These are phyloP conservation scores for Ophiocordyceps camponoti-floridani DNA, from an alignment of 2,329 filamentous ascomycete genomes.

Conservation along the genomic window DNA sequence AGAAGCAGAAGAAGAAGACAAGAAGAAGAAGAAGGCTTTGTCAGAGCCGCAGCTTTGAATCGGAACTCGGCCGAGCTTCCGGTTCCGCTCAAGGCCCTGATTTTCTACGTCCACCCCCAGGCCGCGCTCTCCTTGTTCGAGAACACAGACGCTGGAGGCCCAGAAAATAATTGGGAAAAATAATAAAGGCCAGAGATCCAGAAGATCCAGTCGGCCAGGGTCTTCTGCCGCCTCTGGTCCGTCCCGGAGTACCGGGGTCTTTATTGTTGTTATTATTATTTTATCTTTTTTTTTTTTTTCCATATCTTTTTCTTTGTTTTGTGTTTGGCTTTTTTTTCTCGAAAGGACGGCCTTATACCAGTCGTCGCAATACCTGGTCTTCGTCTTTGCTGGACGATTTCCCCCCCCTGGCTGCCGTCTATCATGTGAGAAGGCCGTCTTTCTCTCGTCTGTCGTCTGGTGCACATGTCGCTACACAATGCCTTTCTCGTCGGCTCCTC, in stretches of 20 bases:
- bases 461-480: conserved; percentile 2
- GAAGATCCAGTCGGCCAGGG: background rate
- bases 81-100: background rate
- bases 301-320: too few species aligned
- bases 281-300: background rate
- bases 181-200: background rate
- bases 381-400: too few species aligned
- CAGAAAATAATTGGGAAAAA: background rate
- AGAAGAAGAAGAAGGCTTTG: background rate
- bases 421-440: background rate
- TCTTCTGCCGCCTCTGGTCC: background rate
- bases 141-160: background rate
- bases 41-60: background rate
- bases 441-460: background rate
- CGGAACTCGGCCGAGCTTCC: background rate
- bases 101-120: background rate
- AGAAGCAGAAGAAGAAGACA: background rate
- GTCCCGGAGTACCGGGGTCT: background rate
- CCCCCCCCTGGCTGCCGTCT: too few species aligned
- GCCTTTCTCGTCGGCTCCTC: conserved; percentile 1
- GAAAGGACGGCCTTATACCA: background rate
- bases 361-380: too few species aligned
- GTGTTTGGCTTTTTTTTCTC: too few species aligned
- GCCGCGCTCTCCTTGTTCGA: background rate
- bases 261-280: too few species aligned